Base-by-base conservation (phyloP, 129 eudicot species). In the Chrysanthemum lavandulifolium region DNA sequence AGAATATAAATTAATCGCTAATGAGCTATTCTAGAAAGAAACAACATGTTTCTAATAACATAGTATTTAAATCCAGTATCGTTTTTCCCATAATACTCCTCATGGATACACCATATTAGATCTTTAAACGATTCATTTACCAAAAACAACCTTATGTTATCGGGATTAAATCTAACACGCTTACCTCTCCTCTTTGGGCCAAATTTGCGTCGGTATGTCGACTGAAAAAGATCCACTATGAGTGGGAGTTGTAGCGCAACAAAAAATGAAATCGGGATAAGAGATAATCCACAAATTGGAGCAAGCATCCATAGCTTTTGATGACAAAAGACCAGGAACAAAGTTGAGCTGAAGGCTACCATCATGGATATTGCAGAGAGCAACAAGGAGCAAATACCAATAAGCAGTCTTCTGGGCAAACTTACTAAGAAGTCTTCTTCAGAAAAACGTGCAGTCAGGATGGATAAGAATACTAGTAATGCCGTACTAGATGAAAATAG, bases 401-500 rank as follows among this genome's bases (percentile, higher is more conserved):
- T 72, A 67, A 70, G 50, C 78, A 81, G n/a, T 33, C 79, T 49
- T 1, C 66, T 2, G n/a, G 81, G 81, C 25, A 81, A 12, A 10
- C 62, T 69, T 2, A 52, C 77, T 9, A 75, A n/a, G 18, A 81
- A 81, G 66, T 81, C 81, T 6, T 45, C 48, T n/a, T 70, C 77
- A 1, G 81, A 40, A 81, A 69, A 81, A 6, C 84, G 59, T 81
- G 78, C 80, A 0, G 81, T 81, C 16, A 81, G 65, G 25, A 76
- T 73, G 1, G 83, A 68, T 25, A 79, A 65, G 59, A 79, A 72
- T 50, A 79, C 68, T 2, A 79, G 63, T 48, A 79, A 57, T 61
- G 74, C 18, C 1, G 63, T 63, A 36, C 63, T 67, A 2, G 83
- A 79, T 57, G 78, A n/a, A 49, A 77, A 81, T 66, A 81, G 67